Evolutionary conservation across 2,329 filamentous ascomycete species (phyloP).

Genomic region (Madurella fahalii): DNA sequence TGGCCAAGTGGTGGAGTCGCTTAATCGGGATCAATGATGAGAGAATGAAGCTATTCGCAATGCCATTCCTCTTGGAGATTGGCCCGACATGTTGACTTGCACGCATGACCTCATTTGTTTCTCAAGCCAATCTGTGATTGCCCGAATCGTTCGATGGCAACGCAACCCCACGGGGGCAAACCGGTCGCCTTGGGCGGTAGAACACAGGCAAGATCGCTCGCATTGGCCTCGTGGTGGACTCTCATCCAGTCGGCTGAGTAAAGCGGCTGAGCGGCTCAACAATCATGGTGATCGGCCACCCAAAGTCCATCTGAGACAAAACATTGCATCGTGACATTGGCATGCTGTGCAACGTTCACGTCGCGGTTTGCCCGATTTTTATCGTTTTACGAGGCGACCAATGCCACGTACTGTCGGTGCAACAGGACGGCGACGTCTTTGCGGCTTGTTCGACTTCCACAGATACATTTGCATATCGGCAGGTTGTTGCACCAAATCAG

Average conservation of each 20-base stretch:
- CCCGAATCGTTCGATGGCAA: background rate
- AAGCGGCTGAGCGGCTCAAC: constrained; percentile 15
- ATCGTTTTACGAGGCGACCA: background rate
- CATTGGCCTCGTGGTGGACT: constrained; percentile 14
- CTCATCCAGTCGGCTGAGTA: constrained; percentile 14
- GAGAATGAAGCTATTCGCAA: constrained; percentile 15
- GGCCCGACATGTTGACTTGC: background rate
- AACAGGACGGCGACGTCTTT: no score
- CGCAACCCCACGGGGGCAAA: constrained; percentile 1
- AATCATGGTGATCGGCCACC: constrained; percentile 3
- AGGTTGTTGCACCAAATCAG: no score
- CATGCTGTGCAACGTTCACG: background rate
- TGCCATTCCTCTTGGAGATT: background rate
- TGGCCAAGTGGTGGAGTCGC: no score
- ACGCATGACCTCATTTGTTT: no score
- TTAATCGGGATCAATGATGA: background rate
- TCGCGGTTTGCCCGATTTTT: background rate
- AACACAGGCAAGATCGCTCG: constrained; percentile 5
- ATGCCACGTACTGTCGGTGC: background rate
- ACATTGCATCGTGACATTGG: background rate
- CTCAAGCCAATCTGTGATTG: background rate
- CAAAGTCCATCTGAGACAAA: background rate
- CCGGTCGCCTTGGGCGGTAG: background rate
- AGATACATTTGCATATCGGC: no score
- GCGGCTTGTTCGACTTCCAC: no score